Evolutionary conservation across 148 eudicot genomes (phyloP), one percentile per base, ranked within the genome.

Genomic region (Cornus florida): DNA sequence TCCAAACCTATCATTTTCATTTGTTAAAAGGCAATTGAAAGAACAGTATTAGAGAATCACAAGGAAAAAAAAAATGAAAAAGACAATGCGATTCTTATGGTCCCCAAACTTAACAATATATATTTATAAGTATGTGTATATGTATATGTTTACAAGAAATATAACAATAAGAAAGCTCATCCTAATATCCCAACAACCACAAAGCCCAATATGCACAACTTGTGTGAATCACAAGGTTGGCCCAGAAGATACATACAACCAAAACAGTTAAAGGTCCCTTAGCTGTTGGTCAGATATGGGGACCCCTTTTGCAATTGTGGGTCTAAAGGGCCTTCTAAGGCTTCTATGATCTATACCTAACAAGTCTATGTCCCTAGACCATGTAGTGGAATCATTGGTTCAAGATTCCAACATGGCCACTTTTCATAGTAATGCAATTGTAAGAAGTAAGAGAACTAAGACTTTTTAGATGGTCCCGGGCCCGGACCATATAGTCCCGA

Each of bases 151-250:
- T 39, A 11, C 12, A 62, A 28, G 6, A 59, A 33, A 32, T 28
- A 59, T 33, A 74, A 6, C 20, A 19, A 19, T 23, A 7, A 0
- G 5, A 12, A 24, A 10, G 8, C 22, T 1, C 22, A 7, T 62
- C 66, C 22, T 62, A 62, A 48, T 39, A 70, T 70, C 73, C 73
- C 24, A 70, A 70, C 73, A 11, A 70, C 56, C 56, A 41, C 20
- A 12, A 9, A 5, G 38, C 6, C 33, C 7, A 74, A 19, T 59
- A 20, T 2, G 38, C 3, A 33, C 33, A n/a, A 6, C 28, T 28
- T 28, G 28, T 28, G 48, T 43, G 16, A 11, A 11, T 23, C 10
- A 12, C 31, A 60, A 6, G 22, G 48, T 13, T 32, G 78, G 50
- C 70, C 50, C 22, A 39, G 17, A 13, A 23, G 38, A 64, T 56